Percentiles rank a stretch among this genome's conserved stretches.
Conservation (phyloP, 148 eudicot genomes). For the Spergularia bocconei region DNA sequence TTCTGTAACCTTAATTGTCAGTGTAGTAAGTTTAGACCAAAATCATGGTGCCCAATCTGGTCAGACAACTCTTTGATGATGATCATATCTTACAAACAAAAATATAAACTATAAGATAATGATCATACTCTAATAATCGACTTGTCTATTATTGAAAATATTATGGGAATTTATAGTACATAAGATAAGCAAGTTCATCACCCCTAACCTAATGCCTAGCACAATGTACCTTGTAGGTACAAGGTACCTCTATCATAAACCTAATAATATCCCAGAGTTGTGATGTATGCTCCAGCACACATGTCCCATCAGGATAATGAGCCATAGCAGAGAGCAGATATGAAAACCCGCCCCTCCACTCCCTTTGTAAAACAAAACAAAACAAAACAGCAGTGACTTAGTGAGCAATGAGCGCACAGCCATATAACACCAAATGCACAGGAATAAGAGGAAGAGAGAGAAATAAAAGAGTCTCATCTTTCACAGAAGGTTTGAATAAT, state of each 20-base stretch:
- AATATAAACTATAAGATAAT: too few species aligned
- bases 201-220: too few species aligned
- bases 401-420: not conserved
- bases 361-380: not conserved
- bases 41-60: not conserved
- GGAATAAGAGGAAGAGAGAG: not conserved
- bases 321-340: not conserved
- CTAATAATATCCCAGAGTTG: too few species aligned
- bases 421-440: not conserved
- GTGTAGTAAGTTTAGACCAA: not conserved
- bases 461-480: not conserved
- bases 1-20: not conserved
- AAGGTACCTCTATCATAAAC: too few species aligned
- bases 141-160: too few species aligned
- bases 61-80: not conserved
- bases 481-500: constrained; percentile 15
- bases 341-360: not conserved
- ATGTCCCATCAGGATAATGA: not conserved
- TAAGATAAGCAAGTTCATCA: too few species aligned
- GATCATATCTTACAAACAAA: not conserved
- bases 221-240: too few species aligned
- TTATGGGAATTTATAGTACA: too few species aligned
- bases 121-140: too few species aligned
- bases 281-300: too few species aligned
- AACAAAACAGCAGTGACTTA: too few species aligned